phyloP scores from a whole-genome alignment of 352 stramenopile genomes.

The Phytophthora palmivora region DNA sequence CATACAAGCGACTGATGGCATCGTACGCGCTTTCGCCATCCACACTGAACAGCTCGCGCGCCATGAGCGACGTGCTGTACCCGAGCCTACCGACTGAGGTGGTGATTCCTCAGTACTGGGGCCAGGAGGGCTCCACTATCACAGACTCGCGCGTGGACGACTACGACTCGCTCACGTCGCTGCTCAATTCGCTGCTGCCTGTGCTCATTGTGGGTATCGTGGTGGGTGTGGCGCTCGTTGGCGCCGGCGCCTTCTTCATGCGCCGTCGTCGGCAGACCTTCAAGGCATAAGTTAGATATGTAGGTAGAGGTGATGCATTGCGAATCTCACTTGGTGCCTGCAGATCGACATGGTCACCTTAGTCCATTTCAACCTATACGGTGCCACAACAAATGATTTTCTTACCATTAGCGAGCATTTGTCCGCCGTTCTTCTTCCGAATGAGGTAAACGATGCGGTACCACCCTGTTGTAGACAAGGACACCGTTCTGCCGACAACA shows the following conservation, averaged over 20 bases:
- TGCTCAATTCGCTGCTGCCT: slow-evolving; percentile 60
- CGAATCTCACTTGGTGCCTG: slow-evolving; percentile 3
- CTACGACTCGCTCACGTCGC: slow-evolving; percentile 51
- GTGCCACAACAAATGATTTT: slow-evolving; percentile 13
- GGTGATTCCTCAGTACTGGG: slow-evolving; percentile 62
- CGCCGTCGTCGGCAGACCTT: slow-evolving; percentile 40
- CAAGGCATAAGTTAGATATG: slow-evolving; percentile 29
- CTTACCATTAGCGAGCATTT: not conserved
- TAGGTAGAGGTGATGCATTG: slow-evolving; percentile 17
- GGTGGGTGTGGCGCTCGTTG: slow-evolving; percentile 41
- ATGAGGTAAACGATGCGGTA: not conserved
- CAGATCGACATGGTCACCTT: slow-evolving; percentile 1
- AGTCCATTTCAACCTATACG: slow-evolving; percentile 11
- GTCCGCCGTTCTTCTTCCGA: not conserved
- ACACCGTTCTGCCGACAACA: not conserved
- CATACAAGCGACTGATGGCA: slow-evolving; percentile 71
- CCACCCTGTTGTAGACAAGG: no score
- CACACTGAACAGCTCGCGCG: slow-evolving; percentile 34
- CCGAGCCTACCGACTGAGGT: slow-evolving; percentile 58
- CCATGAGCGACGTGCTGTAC: slow-evolving; percentile 72
- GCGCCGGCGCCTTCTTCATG: slow-evolving; percentile 45
- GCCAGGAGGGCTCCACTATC: slow-evolving; percentile 55
- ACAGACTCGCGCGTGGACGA: slow-evolving; percentile 37
- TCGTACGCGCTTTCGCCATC: slow-evolving; percentile 62
- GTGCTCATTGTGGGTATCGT: slow-evolving; percentile 63